Evolutionary conservation across 768 basidiomycete genomes (phyloP).

Genomic region (Serendipita indica): DNA sequence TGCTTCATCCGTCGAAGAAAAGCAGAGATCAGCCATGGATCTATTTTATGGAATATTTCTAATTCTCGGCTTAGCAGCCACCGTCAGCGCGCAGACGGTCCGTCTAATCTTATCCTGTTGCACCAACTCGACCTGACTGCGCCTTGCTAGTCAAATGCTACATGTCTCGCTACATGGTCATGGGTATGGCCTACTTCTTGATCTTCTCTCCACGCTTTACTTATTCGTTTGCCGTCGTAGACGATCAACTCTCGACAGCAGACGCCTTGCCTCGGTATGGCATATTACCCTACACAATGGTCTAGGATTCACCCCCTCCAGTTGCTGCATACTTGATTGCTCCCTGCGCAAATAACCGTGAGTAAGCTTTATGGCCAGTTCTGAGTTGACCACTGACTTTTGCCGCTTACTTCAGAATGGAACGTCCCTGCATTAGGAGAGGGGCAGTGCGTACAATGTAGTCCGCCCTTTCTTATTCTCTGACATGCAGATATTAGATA

Average conservation of each 20-base stretch:
- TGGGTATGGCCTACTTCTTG: background rate
- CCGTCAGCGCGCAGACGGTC: background rate
- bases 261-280: background rate
- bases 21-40: background rate
- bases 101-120: background rate
- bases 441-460: too few species aligned
- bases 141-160: slow-evolving; percentile 1
- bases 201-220: background rate
- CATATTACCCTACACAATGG: background rate
- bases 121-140: background rate
- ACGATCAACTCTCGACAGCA: background rate
- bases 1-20: too few species aligned
- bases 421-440: background rate
- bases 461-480: background rate
- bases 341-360: background rate
- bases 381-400: background rate
- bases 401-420: background rate
- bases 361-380: background rate
- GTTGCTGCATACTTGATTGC: slow-evolving; percentile 1
- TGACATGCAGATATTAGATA: background rate
- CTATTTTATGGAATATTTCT: background rate
- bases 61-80: background rate
- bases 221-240: background rate
- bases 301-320: background rate
- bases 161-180: background rate